A percentile compares a stretch with the other conserved stretches of the same genome.
phyloP scores from a whole-genome alignment of 257 asterid species.

The Leonotis leonurus region DNA sequence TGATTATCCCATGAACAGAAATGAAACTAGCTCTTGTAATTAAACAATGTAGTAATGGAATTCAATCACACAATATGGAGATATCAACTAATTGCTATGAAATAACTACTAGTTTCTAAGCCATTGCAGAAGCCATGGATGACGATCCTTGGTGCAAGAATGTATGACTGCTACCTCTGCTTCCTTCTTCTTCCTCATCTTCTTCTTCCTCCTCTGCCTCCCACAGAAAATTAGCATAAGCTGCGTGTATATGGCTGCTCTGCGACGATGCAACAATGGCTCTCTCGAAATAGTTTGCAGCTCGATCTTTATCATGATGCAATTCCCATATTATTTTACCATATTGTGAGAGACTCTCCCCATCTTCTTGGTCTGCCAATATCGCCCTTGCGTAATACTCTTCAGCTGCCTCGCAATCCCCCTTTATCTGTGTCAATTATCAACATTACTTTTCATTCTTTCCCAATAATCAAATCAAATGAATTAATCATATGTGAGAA shows the following conservation, averaged over 20 bases:
- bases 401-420: constrained; percentile 57
- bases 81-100: too few species aligned
- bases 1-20: too few species aligned
- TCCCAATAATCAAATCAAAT: background rate
- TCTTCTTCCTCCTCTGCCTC: constrained; percentile 52
- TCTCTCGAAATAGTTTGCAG: constrained; percentile 49
- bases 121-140: constrained; percentile 46
- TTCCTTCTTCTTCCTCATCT: constrained; percentile 19
- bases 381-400: constrained; percentile 77
- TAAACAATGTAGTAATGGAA: too few species aligned
- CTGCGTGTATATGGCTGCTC: constrained; percentile 73
- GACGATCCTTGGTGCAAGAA: constrained; percentile 23
- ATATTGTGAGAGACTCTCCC: constrained; percentile 65
- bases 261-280: constrained; percentile 56
- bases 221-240: constrained; percentile 82
- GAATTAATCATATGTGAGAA: background rate
- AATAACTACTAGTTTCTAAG: background rate
- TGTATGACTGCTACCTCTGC: background rate
- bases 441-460: background rate
- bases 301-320: constrained; percentile 51
- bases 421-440: constrained; percentile 37
- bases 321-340: constrained; percentile 73
- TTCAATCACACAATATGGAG: too few species aligned
- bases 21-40: too few species aligned
- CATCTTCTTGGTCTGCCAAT: constrained; percentile 73